These are phyloP conservation scores for Crithidia thermophila DNA, from an alignment of 208 protist species.

Conservation along the genomic window DNA sequence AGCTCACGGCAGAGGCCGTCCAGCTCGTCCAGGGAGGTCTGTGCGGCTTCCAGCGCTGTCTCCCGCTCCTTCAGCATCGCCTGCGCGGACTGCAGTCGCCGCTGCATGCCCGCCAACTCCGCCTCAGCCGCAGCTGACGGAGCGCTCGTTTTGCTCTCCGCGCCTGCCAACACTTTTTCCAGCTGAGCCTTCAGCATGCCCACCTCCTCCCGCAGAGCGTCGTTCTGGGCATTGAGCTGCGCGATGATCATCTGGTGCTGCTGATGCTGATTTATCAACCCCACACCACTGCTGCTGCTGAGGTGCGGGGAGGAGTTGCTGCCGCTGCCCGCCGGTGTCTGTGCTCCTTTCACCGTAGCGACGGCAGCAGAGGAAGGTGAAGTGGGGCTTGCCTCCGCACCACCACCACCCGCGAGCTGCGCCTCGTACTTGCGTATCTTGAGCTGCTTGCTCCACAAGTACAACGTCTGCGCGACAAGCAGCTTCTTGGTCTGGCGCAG, in stretches of 20 bases:
- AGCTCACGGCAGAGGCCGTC: constrained; percentile 64
- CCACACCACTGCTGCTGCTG: background rate
- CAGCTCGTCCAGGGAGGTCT: constrained; percentile 58
- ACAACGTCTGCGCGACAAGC: constrained; percentile 66
- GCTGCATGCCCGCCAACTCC: constrained; percentile 26
- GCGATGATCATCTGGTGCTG: constrained; percentile 68
- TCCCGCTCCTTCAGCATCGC: constrained; percentile 43
- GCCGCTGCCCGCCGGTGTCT: background rate
- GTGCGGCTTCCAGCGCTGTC: constrained; percentile 38
- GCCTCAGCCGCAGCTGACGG: background rate
- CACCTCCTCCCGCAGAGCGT: constrained; percentile 44
- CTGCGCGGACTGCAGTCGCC: constrained; percentile 16
- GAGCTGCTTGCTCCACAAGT: constrained; percentile 75
- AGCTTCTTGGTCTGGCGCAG: constrained; percentile 42
- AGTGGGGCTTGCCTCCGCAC: background rate
- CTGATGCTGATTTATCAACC: constrained; percentile 25
- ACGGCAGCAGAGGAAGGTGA: background rate
- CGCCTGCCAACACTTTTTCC: constrained; percentile 16
- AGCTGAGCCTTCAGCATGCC: constrained; percentile 23
- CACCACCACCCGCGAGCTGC: constrained; percentile 15
- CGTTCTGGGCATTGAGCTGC: constrained; percentile 57
- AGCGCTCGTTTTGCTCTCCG: background rate
- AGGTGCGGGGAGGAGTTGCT: background rate
- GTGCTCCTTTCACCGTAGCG: background rate
- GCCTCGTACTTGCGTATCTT: constrained; percentile 30